Conservation (phyloP, 2,329 filamentous ascomycete species). For the Thielaviopsis musarum region DNA sequence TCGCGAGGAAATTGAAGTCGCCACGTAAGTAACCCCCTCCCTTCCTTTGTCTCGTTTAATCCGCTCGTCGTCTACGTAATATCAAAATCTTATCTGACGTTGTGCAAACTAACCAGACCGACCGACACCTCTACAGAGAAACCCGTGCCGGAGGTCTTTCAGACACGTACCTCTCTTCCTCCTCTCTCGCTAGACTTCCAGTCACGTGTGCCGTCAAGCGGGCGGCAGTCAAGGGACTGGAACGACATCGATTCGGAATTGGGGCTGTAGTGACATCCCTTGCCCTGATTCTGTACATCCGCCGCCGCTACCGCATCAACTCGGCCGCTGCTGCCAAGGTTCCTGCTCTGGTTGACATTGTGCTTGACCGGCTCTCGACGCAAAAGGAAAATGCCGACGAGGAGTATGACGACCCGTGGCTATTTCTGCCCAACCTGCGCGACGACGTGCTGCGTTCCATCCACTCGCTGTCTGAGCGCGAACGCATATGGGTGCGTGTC, state of each 20-base stretch:
- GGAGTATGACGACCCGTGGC: conserved; percentile 53
- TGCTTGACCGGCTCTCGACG: conserved; percentile 63
- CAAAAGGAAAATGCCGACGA: conserved; percentile 69
- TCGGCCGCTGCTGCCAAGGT: conserved; percentile 53
- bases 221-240: conserved; percentile 64
- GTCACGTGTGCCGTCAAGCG: conserved; percentile 66
- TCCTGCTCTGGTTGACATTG: conserved; percentile 70
- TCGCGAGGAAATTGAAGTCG: conserved; percentile 42
- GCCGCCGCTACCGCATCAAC: conserved; percentile 43
- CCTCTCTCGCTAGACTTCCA: conserved; percentile 81
- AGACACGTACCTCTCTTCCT: conserved; percentile 54
- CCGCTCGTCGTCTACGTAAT: not conserved
- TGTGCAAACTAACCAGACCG: conserved; percentile 73
- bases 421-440: conserved; percentile 75
- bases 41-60: conserved; percentile 13
- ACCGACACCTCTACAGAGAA: conserved; percentile 55
- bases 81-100: conserved; percentile 22
- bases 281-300: conserved; percentile 42
- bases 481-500: conserved; percentile 72
- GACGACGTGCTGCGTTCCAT: conserved; percentile 79
- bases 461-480: conserved; percentile 58
- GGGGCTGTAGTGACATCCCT: conserved; percentile 39
- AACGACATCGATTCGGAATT: conserved; percentile 77
- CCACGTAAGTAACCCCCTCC: conserved; percentile 31
- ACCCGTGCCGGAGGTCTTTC: conserved; percentile 44